Evolutionary conservation across 2,329 filamentous ascomycete species (phyloP).

Genomic region (Nannizzia gypsea): DNA sequence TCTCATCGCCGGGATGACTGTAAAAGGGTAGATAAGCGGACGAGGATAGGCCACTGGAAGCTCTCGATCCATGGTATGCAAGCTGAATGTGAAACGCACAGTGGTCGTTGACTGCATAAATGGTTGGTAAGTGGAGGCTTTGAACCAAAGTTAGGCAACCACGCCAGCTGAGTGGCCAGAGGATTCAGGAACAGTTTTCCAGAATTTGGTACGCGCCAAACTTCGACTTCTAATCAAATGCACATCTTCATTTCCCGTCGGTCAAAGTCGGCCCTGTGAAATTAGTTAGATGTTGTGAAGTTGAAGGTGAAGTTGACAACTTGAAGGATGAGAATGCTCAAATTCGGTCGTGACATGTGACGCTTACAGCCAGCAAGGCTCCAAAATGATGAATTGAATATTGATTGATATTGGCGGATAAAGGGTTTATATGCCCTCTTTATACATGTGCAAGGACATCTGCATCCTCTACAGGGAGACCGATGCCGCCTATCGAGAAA

Average conservation of each 20-base stretch:
- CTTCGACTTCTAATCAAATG: not conserved
- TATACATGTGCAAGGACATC: not conserved
- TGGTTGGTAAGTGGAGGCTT: not conserved
- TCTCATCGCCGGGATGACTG: not conserved
- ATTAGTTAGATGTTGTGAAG: not conserved
- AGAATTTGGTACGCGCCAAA: not conserved
- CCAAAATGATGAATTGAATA: not conserved
- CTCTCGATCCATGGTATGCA: not conserved
- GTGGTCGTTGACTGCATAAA: not conserved
- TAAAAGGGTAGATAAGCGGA: not conserved
- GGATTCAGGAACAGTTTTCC: not conserved
- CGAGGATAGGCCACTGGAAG: not conserved
- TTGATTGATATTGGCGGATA: not conserved
- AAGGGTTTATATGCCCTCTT: not conserved
- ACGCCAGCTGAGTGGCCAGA: not conserved
- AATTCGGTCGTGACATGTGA: not conserved
- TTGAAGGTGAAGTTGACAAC: not conserved
- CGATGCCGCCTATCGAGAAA: slow-evolving; percentile 33
- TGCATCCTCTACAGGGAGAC: not conserved
- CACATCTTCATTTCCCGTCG: not conserved
- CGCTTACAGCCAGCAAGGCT: not conserved
- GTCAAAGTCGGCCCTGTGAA: not conserved
- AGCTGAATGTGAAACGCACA: not conserved
- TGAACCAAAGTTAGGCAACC: not conserved
- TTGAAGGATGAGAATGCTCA: not conserved